Evolutionary conservation across 2,329 filamentous ascomycete genomes (phyloP).

Genomic region (Phialophora chinensis): DNA sequence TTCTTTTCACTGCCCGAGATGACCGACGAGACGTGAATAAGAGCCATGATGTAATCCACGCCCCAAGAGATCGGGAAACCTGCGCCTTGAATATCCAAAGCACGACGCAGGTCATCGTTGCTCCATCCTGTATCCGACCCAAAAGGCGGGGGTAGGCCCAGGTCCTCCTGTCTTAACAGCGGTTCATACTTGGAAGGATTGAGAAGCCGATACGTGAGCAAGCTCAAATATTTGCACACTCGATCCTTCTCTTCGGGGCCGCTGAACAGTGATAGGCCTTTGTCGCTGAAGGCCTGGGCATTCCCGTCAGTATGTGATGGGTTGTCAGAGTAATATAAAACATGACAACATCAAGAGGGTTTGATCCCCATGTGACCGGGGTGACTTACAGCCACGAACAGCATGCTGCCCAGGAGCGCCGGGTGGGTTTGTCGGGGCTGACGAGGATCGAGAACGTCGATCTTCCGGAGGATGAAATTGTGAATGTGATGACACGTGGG

Average conservation of each 20-base stretch:
- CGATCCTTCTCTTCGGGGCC: slow-evolving; percentile 50
- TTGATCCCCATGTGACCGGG: not conserved
- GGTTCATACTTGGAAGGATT: slow-evolving; percentile 35
- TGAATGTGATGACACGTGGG: slow-evolving; percentile 57
- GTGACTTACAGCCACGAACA: slow-evolving; percentile 50
- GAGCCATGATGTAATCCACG: slow-evolving; percentile 36
- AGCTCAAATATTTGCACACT: slow-evolving; percentile 38
- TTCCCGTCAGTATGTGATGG: not conserved
- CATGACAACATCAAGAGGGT: not conserved
- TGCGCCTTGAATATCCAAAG: slow-evolving; percentile 27
- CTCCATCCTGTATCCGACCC: slow-evolving; percentile 28
- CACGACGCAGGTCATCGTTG: slow-evolving; percentile 31
- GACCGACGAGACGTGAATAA: slow-evolving; percentile 36
- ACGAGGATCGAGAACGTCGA: slow-evolving; percentile 51
- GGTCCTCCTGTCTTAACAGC: slow-evolving; percentile 40
- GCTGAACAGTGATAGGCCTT: slow-evolving; percentile 51
- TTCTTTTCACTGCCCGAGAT: slow-evolving; percentile 38
- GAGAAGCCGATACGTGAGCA: slow-evolving; percentile 47
- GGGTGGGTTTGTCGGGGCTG: slow-evolving; percentile 52
- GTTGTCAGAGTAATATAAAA: not conserved
- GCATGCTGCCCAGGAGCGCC: slow-evolving; percentile 55
- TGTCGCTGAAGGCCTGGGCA: slow-evolving; percentile 50
- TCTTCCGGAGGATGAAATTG: slow-evolving; percentile 54
- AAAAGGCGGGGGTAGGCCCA: slow-evolving; percentile 33
- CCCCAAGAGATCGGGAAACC: slow-evolving; percentile 33